These are phyloP conservation scores for Hypoxylon subgilvum DNA, from an alignment of 495 filamentous ascomycete genomes.

Conservation along the genomic window DNA sequence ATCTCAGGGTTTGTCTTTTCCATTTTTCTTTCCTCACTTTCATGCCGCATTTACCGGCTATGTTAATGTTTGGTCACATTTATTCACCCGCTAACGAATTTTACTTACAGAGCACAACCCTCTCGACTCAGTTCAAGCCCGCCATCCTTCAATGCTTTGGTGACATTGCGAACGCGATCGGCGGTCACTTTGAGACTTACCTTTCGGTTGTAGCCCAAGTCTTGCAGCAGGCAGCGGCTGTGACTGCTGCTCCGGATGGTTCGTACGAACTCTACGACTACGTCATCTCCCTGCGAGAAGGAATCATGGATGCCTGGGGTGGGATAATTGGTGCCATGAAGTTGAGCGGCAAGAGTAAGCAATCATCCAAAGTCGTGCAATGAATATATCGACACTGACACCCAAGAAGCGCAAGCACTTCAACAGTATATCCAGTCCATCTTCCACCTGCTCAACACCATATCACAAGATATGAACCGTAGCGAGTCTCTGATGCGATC, in stretches of 20 bases:
- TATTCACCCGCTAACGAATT: slow-evolving; percentile 39
- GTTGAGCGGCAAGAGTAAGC: slow-evolving; percentile 73
- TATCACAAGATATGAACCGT: slow-evolving; percentile 80
- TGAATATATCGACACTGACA: slow-evolving; percentile 28
- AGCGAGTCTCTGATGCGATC: slow-evolving; percentile 91
- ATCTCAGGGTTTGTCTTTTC: slow-evolving; percentile 73
- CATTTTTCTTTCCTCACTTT: neutral
- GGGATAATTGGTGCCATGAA: slow-evolving; percentile 94
- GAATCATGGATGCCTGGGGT: slow-evolving; percentile 99
- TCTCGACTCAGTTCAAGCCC: slow-evolving; percentile 96
- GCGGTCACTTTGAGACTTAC: slow-evolving; percentile 89
- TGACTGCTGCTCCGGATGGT: slow-evolving; percentile 72
- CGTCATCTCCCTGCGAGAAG: slow-evolving; percentile 89
- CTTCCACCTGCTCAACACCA: slow-evolving; percentile 83
- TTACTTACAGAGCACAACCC: slow-evolving; percentile 61
- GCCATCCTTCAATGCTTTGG: slow-evolving; percentile 98
- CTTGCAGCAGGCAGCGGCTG: slow-evolving; percentile 85
- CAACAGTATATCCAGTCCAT: slow-evolving; percentile 82
- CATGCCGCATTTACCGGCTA: neutral
- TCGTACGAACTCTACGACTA: slow-evolving; percentile 94
- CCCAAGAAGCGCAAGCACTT: slow-evolving; percentile 65
- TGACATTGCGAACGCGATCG: slow-evolving; percentile 95
- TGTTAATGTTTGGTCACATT: slow-evolving; percentile 2
- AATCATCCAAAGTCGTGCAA: neutral
- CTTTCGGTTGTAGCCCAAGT: slow-evolving; percentile 90